Evolutionary conservation across 2,329 filamentous ascomycete genomes (phyloP).

Genomic region (Aspergillus ruber): DNA sequence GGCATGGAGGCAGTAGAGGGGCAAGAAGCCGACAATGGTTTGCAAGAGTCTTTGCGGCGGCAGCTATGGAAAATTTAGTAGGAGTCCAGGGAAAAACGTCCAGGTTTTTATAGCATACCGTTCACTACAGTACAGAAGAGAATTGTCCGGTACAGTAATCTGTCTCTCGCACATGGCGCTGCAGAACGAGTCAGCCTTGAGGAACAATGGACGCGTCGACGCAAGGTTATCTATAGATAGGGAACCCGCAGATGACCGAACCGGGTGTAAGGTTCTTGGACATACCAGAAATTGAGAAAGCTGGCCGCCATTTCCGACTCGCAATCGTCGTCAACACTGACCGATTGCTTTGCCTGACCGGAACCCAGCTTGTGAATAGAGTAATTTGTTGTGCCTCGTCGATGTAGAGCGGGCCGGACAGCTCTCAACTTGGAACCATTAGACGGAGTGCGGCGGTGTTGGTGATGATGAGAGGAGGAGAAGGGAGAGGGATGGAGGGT

Average conservation of each 20-base stretch:
- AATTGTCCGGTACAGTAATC: constrained; percentile 55
- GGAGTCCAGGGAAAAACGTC: background rate
- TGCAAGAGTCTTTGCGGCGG: constrained; percentile 41
- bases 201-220: constrained; percentile 11
- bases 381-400: constrained; percentile 26
- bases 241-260: constrained; percentile 4
- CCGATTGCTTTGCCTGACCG: constrained; percentile 14
- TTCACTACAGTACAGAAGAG: constrained; percentile 59
- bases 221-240: constrained; percentile 8
- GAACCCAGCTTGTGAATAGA: constrained; percentile 30
- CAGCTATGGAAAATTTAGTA: constrained; percentile 26
- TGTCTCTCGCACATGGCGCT: constrained; percentile 62
- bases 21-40: constrained; percentile 37
- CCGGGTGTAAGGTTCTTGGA: constrained; percentile 9
- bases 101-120: constrained; percentile 40
- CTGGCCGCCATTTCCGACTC: constrained; percentile 37
- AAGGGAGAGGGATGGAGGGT: constrained; percentile 4
- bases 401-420: constrained; percentile 26
- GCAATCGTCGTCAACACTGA: constrained; percentile 19
- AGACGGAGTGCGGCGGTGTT: constrained; percentile 28
- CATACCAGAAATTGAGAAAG: constrained; percentile 43
- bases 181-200: constrained; percentile 21
- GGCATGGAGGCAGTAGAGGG: constrained; percentile 24
- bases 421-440: constrained; percentile 26
- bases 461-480: constrained; percentile 9